phyloP scores from a whole-genome alignment of 176 grass and related monocot species.

The Carex myosuroides region DNA sequence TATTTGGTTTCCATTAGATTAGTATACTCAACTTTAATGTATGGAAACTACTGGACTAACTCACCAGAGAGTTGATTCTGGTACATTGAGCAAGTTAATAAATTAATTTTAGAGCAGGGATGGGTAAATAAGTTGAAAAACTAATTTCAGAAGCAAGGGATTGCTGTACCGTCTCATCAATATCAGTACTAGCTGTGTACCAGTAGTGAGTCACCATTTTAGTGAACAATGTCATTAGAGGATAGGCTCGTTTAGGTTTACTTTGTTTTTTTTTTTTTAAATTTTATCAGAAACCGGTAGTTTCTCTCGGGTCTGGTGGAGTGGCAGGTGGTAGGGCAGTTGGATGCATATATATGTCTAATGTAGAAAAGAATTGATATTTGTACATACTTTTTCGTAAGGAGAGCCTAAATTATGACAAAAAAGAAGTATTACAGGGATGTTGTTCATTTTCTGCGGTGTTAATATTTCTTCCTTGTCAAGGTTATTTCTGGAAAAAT shows the following conservation, averaged over 20 bases:
- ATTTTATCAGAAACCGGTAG: background rate
- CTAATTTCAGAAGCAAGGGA: background rate
- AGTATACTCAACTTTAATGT: background rate
- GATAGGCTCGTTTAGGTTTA: background rate
- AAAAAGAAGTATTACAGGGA: background rate
- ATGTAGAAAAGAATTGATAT: background rate
- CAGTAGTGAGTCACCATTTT: background rate
- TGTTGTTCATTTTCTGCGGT: background rate
- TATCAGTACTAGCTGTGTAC: background rate
- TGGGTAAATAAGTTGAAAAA: background rate
- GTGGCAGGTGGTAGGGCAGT: background rate
- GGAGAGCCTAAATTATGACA: background rate
- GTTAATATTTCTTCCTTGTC: background rate
- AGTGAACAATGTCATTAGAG: background rate
- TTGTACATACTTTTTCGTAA: background rate
- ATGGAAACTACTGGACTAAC: background rate
- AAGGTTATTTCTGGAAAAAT: background rate
- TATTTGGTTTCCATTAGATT: background rate
- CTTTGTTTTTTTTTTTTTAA: background rate
- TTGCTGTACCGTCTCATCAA: background rate
- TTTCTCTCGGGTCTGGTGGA: background rate
- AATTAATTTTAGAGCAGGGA: background rate
- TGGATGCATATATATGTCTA: background rate
- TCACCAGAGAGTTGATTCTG: background rate
- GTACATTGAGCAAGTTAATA: background rate